Percentiles rank a stretch among this genome's conserved stretches.
These are phyloP conservation scores for Salvia hispanica DNA, from an alignment of 257 asterid genomes.

Conservation along the genomic window DNA sequence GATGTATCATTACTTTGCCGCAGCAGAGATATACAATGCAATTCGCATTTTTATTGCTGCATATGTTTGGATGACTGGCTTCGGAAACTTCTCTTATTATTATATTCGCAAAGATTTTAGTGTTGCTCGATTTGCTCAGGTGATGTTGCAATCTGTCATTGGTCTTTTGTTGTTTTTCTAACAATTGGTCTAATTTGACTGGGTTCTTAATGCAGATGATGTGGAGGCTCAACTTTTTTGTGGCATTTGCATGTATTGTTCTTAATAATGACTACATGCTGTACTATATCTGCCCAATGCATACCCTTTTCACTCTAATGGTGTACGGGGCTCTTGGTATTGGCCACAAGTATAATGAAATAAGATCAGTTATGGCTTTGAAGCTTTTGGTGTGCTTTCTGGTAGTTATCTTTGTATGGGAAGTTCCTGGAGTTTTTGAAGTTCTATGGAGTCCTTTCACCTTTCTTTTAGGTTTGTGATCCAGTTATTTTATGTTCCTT, in stretches of 20 bases:
- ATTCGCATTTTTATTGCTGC: conserved; percentile 97
- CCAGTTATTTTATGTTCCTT: conserved; percentile 20
- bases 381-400: conserved; percentile 69
- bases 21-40: conserved; percentile 92
- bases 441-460: conserved; percentile 80
- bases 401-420: conserved; percentile 93
- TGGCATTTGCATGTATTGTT: conserved; percentile 83
- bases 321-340: conserved; percentile 98
- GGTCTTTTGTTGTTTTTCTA: conserved; percentile 10
- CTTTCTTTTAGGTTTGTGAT: conserved; percentile 70
- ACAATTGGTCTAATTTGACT: conserved; percentile 28
- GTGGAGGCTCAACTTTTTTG: conserved; percentile 99
- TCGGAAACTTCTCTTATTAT: conserved; percentile 96
- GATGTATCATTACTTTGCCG: conserved; percentile 98
- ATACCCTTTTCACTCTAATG: conserved; percentile 94
- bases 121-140: conserved; percentile 95
- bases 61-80: conserved; percentile 99
- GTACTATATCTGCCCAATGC: conserved; percentile 98
- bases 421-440: conserved; percentile 91
- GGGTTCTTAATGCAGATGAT: conserved; percentile 81
- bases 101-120: conserved; percentile 92
- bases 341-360: conserved; percentile 87
- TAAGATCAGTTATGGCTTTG: conserved; percentile 75
- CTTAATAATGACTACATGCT: conserved; percentile 91
- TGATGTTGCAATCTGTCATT: conserved; percentile 32